Conservation (phyloP, 495 filamentous ascomycete genomes). For the Tuber calosporum region DNA sequence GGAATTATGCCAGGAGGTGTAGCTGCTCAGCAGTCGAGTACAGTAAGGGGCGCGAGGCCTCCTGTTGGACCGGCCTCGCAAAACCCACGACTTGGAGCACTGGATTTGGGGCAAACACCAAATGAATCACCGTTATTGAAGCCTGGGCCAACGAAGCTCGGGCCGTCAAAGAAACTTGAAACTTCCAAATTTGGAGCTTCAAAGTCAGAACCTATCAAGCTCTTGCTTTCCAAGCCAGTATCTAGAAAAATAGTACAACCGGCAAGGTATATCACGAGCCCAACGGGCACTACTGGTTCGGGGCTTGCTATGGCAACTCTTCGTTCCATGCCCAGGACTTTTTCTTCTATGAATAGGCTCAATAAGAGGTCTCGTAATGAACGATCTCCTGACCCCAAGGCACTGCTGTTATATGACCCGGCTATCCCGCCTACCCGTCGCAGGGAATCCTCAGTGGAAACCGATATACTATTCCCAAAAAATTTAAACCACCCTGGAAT, state of each 20-base stretch:
- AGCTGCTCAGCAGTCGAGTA: background rate
- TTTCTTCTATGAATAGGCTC: conserved; percentile 19
- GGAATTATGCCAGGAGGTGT: background rate
- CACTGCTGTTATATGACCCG: conserved; percentile 44
- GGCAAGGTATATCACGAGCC: background rate
- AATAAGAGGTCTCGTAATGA: conserved; percentile 36
- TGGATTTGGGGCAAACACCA: background rate
- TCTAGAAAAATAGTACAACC: background rate
- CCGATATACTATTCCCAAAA: too few species aligned
- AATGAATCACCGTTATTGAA: background rate
- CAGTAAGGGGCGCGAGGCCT: background rate
- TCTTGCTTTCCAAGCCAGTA: background rate
- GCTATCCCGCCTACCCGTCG: conserved; percentile 13
- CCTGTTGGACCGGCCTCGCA: background rate
- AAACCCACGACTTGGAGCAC: background rate
- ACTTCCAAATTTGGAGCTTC: background rate
- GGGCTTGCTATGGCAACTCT: background rate
- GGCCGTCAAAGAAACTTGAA: background rate
- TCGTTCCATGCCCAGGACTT: background rate
- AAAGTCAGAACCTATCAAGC: background rate
- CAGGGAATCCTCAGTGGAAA: background rate
- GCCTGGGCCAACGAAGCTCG: background rate
- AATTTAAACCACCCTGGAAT: too few species aligned
- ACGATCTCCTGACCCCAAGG: conserved; percentile 37
- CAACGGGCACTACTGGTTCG: background rate